Evolutionary conservation across 2,329 filamentous ascomycete genomes (phyloP).

Genomic region (Lasiodiplodia sp.): DNA sequence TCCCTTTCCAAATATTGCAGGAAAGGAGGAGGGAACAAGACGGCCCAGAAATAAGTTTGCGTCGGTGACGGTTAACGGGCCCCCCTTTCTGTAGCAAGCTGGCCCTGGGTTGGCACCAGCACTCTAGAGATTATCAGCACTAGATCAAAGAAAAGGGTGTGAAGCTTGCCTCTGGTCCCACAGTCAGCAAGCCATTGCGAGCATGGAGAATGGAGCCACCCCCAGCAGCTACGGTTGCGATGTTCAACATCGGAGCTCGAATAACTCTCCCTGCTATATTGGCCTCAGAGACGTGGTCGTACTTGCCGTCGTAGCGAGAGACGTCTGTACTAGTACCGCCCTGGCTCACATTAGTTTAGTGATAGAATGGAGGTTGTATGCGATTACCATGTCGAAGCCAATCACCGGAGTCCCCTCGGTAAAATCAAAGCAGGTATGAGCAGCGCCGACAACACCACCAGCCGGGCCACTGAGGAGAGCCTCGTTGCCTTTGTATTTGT

Average conservation of each 20-base stretch:
- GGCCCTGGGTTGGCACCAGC: conserved; percentile 48
- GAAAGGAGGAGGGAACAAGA: conserved; percentile 41
- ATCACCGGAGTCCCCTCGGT: conserved; percentile 39
- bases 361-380: conserved; percentile 1
- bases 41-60: conserved; percentile 46
- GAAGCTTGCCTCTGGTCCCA: conserved; percentile 73
- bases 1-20: conserved; percentile 43
- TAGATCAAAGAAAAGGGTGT: no score
- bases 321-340: conserved; percentile 45
- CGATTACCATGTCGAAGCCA: conserved; percentile 38
- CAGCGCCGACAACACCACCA: conserved; percentile 45
- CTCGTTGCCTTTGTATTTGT: conserved; percentile 41
- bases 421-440: conserved; percentile 41
- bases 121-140: conserved; percentile 11
- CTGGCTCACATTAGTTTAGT: not conserved
- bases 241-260: conserved; percentile 42
- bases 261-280: conserved; percentile 43
- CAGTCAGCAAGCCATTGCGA: conserved; percentile 87
- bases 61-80: conserved; percentile 45
- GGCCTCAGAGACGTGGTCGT: conserved; percentile 44
- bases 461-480: conserved; percentile 45
- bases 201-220: conserved; percentile 87
- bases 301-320: conserved; percentile 42
- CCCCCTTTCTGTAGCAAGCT: conserved; percentile 45
- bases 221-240: conserved; percentile 50